Evolutionary conservation across 495 filamentous ascomycete genomes (phyloP).

Genomic region (Xanthoparmelia taractica): DNA sequence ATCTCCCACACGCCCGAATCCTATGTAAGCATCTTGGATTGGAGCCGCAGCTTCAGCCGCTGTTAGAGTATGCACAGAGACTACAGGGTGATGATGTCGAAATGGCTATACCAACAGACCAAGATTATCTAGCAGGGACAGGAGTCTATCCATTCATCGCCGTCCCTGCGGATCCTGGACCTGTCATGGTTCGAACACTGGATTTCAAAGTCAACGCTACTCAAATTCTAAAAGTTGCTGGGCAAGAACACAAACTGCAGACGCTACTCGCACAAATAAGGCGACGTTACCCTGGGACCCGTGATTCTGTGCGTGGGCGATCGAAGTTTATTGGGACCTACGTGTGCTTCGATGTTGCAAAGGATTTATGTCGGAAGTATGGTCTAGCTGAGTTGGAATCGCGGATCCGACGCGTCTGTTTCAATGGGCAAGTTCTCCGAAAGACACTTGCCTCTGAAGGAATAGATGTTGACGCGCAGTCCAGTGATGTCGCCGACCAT

Average conservation of each 20-base stretch:
- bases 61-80: too few relatives aligned
- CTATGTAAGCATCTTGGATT: too few relatives aligned
- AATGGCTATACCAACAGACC: too few relatives aligned
- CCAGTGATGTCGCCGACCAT: neutral
- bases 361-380: slow-evolving; percentile 2
- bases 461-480: neutral
- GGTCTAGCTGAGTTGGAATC: slow-evolving; percentile 2
- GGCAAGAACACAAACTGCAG: neutral
- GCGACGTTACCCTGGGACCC: too few relatives aligned
- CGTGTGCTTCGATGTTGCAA: neutral
- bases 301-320: too few relatives aligned
- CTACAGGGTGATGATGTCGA: too few relatives aligned
- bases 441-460: neutral
- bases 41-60: too few relatives aligned
- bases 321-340: neutral
- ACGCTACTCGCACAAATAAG: neutral
- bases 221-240: neutral
- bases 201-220: slow-evolving; percentile 1
- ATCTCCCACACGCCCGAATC: too few relatives aligned
- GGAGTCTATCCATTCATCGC: neutral
- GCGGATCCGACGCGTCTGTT: neutral
- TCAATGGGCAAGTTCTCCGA: too few relatives aligned
- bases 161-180: neutral
- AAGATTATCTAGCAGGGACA: too few relatives aligned
- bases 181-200: neutral